These are phyloP conservation scores for Salicornia ramosissima DNA, from an alignment of 148 eudicot species.

Conservation along the genomic window DNA sequence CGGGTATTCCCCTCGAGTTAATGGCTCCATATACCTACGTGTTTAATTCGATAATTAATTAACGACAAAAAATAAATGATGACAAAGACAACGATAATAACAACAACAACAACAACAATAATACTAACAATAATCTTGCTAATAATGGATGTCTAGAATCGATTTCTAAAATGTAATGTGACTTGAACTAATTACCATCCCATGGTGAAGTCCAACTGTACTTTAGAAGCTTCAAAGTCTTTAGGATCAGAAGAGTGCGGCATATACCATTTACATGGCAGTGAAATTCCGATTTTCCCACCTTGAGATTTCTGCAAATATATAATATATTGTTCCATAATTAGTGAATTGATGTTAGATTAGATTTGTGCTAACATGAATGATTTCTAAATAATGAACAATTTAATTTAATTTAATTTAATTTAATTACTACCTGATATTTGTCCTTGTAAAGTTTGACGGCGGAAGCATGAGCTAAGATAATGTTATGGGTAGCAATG, in stretches of 20 bases:
- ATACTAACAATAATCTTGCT: too few relatives aligned
- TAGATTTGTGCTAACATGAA: too few relatives aligned
- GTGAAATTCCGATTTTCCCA: constrained; percentile 14
- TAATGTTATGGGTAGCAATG: constrained; percentile 22
- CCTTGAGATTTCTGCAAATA: constrained; percentile 1
- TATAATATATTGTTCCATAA: too few relatives aligned
- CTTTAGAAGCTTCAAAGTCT: neutral
- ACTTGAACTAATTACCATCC: constrained; percentile 7
- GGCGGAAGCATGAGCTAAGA: constrained; percentile 26
- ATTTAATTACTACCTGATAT: constrained; percentile 21
- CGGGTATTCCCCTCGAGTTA: constrained; percentile 7
- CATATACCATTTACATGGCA: constrained; percentile 9
- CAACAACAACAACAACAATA: too few relatives aligned
- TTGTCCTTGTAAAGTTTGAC: constrained; percentile 20
- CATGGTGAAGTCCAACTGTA: constrained; percentile 9
- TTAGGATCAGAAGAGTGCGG: neutral
- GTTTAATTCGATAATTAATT: neutral
- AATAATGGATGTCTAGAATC: too few relatives aligned
- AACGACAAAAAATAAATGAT: too few relatives aligned
- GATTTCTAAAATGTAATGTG: too few relatives aligned
- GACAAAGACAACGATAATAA: neutral
- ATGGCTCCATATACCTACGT: constrained; percentile 15
- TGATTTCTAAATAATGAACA: neutral
- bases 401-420: neutral
- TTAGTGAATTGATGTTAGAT: too few relatives aligned